Conservation (phyloP, 306 rosid genomes). For the Chamaecrista fasciculata region DNA sequence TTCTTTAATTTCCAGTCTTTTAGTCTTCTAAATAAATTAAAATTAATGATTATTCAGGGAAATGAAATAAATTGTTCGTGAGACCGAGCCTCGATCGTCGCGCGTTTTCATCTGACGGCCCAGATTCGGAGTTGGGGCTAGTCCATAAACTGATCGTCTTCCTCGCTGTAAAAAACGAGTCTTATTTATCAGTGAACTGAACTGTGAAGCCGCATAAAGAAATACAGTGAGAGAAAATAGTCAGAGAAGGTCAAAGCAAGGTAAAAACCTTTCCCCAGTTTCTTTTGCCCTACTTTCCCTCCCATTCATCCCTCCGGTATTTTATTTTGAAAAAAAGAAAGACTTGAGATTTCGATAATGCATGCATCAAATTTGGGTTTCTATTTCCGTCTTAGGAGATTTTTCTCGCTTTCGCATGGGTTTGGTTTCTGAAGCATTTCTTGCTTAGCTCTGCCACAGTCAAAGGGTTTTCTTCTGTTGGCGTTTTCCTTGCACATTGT, state of each 20-base stretch:
- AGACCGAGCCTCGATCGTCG: background rate
- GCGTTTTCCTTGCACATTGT: slow-evolving; percentile 9
- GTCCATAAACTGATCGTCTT: too few species aligned
- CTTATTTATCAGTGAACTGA: too few species aligned
- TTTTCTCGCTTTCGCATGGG: too few species aligned
- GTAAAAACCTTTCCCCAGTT: background rate
- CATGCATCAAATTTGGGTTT: background rate
- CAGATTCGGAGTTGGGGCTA: background rate
- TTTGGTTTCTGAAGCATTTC: background rate
- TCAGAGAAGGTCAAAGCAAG: background rate
- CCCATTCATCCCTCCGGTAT: background rate
- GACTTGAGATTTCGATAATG: background rate
- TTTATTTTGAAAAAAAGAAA: background rate
- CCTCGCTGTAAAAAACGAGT: background rate
- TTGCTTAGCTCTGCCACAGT: background rate
- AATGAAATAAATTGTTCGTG: background rate
- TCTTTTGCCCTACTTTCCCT: slow-evolving; percentile 9
- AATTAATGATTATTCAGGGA: too few species aligned
- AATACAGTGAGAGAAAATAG: background rate
- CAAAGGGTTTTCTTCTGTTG: background rate
- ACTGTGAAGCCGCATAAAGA: background rate
- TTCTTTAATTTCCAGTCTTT: too few species aligned
- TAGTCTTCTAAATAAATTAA: too few species aligned
- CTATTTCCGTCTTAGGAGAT: background rate
- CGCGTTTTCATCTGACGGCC: background rate